Conservation (phyloP, 2,329 filamentous ascomycete genomes). For the Pseudocercospora ulei region DNA sequence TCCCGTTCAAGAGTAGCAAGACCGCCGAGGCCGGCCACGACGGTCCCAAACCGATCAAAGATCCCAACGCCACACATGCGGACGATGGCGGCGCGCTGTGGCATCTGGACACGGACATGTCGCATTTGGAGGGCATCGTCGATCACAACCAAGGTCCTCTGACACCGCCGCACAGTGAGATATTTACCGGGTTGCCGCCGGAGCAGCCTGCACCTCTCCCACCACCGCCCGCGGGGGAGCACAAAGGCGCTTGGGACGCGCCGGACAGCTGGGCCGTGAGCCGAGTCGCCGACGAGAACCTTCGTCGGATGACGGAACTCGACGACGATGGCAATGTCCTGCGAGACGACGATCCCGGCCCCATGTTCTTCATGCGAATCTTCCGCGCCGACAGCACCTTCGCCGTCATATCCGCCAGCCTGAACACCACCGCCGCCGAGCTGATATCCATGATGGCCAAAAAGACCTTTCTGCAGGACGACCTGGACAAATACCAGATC, state of each 20-base stretch:
- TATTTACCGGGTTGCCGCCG: constrained; percentile 44
- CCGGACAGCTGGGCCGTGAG: constrained; percentile 96
- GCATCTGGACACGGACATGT: constrained; percentile 75
- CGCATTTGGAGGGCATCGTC: constrained; percentile 85
- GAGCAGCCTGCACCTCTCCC: constrained; percentile 23
- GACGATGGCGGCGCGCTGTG: constrained; percentile 47
- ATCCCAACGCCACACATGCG: constrained; percentile 33
- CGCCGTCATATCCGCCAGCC: constrained; percentile 72
- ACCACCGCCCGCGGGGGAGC: constrained; percentile 19
- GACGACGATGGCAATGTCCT: constrained; percentile 60
- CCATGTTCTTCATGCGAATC: constrained; percentile 83
- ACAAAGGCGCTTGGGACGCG: constrained; percentile 66
- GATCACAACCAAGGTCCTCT: constrained; percentile 53
- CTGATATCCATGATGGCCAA: constrained; percentile 84
- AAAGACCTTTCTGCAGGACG: constrained; percentile 86
- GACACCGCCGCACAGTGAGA: constrained; percentile 52
- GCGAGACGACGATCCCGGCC: constrained; percentile 59
- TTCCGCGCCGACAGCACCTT: constrained; percentile 93
- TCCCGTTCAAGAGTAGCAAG: constrained; percentile 45
- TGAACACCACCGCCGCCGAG: constrained; percentile 77
- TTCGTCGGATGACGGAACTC: constrained; percentile 49
- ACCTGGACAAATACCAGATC: constrained; percentile 88
- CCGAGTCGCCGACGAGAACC: constrained; percentile 56
- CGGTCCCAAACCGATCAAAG: constrained; percentile 38
- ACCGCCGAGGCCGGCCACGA: constrained; percentile 40